phyloP scores from a whole-genome alignment of 768 basidiomycete species.

The Suillus luteus region DNA sequence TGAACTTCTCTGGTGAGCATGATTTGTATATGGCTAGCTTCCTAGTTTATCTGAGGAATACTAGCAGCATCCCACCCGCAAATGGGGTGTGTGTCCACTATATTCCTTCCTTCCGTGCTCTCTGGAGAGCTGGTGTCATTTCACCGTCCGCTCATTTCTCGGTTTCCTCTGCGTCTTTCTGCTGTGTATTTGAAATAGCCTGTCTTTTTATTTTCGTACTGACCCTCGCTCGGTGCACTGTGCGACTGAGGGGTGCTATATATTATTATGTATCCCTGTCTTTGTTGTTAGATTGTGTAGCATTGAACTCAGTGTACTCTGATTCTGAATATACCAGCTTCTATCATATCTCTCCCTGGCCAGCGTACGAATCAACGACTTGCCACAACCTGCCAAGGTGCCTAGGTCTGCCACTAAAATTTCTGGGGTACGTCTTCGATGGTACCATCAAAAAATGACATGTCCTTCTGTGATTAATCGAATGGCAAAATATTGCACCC shows the following conservation, averaged over 20 bases:
- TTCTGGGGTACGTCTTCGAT: not conserved
- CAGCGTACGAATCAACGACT: too few relatives aligned
- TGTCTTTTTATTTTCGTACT: not conserved
- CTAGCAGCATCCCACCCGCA: not conserved
- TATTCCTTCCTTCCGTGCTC: not conserved
- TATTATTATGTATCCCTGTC: not conserved
- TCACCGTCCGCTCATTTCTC: constrained; percentile 1
- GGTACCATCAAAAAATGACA: not conserved
- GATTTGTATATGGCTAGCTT: not conserved
- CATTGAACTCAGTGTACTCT: too few relatives aligned
- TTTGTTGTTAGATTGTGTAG: not conserved
- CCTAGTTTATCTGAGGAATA: not conserved
- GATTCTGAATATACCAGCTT: not conserved
- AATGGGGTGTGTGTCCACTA: not conserved
- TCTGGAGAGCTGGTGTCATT: not conserved
- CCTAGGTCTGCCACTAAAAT: not conserved
- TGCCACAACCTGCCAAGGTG: not conserved
- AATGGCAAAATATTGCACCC: not conserved
- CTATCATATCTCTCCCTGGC: too few relatives aligned
- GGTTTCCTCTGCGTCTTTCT: too few relatives aligned
- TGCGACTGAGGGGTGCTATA: not conserved
- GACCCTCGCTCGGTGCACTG: not conserved
- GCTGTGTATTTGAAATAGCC: not conserved
- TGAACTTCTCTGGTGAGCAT: not conserved
- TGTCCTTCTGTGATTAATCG: not conserved